phyloP scores from a whole-genome alignment of 345 rosid species.

The Noccaea caerulescens region DNA sequence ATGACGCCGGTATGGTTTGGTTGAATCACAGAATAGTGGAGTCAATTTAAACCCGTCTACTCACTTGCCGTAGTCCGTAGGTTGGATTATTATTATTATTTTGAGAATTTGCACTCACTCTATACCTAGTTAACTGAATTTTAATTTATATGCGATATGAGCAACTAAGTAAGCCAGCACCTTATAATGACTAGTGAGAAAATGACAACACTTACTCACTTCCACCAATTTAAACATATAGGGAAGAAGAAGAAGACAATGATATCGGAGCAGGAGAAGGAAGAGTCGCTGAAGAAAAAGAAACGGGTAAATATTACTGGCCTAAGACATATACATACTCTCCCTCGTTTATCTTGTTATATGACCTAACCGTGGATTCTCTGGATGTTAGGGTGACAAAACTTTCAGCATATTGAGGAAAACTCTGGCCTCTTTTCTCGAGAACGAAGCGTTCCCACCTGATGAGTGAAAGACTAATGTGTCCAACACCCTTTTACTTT shows the following conservation, averaged over 20 bases:
- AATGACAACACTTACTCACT: slow-evolving; percentile 26
- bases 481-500: slow-evolving; percentile 10
- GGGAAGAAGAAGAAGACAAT: slow-evolving; percentile 77
- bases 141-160: slow-evolving; percentile 57
- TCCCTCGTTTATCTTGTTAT: background rate
- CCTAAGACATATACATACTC: background rate
- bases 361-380: background rate
- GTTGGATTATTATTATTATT: too few relatives aligned
- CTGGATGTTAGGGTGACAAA: slow-evolving; percentile 58
- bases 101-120: too few relatives aligned
- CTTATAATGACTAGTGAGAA: background rate
- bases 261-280: slow-evolving; percentile 71
- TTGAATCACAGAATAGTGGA: too few relatives aligned
- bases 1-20: slow-evolving; percentile 11
- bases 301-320: slow-evolving; percentile 51
- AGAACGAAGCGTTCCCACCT: slow-evolving; percentile 55
- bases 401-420: slow-evolving; percentile 80
- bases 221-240: slow-evolving; percentile 36
- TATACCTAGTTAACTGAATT: too few relatives aligned
- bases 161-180: slow-evolving; percentile 64
- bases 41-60: slow-evolving; percentile 6
- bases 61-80: too few relatives aligned
- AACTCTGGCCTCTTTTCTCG: slow-evolving; percentile 71
- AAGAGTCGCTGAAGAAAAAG: slow-evolving; percentile 69
- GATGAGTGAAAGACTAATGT: slow-evolving; percentile 53